These are phyloP conservation scores for Physcomitrium patens DNA, from an alignment of 225 moss, liverwort and hornwort genomes.

Conservation along the genomic window DNA sequence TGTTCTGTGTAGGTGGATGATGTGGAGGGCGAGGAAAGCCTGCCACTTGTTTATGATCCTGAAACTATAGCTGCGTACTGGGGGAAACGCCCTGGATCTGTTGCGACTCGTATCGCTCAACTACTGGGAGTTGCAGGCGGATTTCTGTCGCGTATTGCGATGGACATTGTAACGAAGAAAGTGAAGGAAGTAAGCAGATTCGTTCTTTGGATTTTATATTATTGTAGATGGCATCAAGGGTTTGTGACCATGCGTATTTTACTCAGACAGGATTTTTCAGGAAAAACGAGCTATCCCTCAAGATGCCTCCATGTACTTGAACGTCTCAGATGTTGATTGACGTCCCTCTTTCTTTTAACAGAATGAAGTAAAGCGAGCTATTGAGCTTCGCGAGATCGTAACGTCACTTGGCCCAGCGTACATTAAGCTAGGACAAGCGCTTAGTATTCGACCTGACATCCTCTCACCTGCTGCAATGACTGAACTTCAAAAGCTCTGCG, in stretches of 20 bases:
- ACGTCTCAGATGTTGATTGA: constrained; percentile 9
- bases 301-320: neutral
- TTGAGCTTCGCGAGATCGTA: constrained; percentile 94
- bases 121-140: constrained; percentile 83
- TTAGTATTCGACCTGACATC: constrained; percentile 95
- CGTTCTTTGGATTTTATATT: neutral
- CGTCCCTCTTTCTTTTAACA: constrained; percentile 36
- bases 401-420: constrained; percentile 99
- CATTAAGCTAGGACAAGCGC: constrained; percentile 98
- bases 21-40: constrained; percentile 64
- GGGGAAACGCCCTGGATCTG: constrained; percentile 91
- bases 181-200: constrained; percentile 62
- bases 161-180: constrained; percentile 87
- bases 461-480: constrained; percentile 98
- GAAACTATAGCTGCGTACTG: constrained; percentile 80
- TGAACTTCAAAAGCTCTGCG: constrained; percentile 98
- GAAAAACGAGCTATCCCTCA: constrained; percentile 1
- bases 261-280: neutral
- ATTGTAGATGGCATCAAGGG: neutral
- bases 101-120: constrained; percentile 88
- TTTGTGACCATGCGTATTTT: neutral
- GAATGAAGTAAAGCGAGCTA: constrained; percentile 98
- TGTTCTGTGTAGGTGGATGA: constrained; percentile 62
- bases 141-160: constrained; percentile 80
- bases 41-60: constrained; percentile 86